phyloP scores from a whole-genome alignment of 208 protist species.

The Acanthamoeba sp. region DNA sequence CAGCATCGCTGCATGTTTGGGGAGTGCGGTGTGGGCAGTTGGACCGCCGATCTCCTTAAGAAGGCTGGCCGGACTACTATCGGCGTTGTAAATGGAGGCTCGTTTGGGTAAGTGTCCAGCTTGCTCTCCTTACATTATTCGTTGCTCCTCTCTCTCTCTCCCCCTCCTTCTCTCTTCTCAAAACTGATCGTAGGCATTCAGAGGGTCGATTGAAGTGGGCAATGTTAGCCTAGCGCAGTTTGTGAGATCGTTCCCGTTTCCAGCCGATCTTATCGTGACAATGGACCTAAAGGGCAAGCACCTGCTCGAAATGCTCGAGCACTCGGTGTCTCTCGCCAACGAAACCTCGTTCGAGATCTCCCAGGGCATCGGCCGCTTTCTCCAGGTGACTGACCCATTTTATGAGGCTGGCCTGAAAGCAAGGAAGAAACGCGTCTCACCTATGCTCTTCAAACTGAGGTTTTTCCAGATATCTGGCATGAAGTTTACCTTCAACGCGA shows the following conservation, averaged over 20 bases:
- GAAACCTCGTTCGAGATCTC: constrained; percentile 26
- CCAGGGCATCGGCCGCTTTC: constrained; percentile 59
- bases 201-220: not conserved
- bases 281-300: constrained; percentile 37
- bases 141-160: not conserved
- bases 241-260: constrained; percentile 15
- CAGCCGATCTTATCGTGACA: constrained; percentile 8
- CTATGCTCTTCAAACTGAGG: not conserved
- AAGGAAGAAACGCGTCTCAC: no score
- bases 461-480: constrained; percentile 13
- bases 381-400: not conserved
- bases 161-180: not conserved
- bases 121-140: not conserved
- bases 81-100: constrained; percentile 29
- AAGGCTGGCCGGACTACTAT: not conserved
- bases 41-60: not conserved
- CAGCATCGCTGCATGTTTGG: constrained; percentile 64
- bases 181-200: not conserved
- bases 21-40: constrained; percentile 44
- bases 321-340: constrained; percentile 42
- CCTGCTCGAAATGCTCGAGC: constrained; percentile 9
- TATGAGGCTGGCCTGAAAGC: no score
- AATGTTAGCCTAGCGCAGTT: constrained; percentile 27
- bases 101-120: not conserved
- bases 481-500: not conserved